Evolutionary conservation across 2,329 filamentous ascomycete genomes (phyloP).

Genomic region (Arthrinium phaeospermum): DNA sequence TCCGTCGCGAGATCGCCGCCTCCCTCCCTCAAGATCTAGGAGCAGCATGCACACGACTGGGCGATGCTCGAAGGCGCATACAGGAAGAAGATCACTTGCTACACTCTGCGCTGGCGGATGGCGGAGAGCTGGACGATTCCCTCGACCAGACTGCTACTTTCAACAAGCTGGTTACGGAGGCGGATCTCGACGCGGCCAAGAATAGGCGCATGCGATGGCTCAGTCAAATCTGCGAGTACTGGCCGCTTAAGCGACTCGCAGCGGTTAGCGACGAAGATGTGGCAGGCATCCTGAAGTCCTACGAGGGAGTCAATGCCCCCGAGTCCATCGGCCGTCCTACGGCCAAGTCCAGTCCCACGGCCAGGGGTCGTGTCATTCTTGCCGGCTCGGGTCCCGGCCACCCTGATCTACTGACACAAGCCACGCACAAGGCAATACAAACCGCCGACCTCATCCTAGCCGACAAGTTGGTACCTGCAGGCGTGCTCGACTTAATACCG

Average conservation of each 20-base stretch:
- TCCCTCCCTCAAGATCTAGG: constrained; percentile 79
- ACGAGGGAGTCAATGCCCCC: constrained; percentile 47
- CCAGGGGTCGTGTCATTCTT: constrained; percentile 76
- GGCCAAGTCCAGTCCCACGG: constrained; percentile 8
- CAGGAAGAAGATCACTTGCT: constrained; percentile 72
- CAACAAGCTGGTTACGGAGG: constrained; percentile 79
- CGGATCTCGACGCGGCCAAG: constrained; percentile 75
- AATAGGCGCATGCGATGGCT: constrained; percentile 90
- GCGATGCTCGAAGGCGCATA: constrained; percentile 72
- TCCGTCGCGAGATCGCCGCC: constrained; percentile 85
- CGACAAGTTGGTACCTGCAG: constrained; percentile 84
- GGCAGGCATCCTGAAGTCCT: constrained; percentile 75
- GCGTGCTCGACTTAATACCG: constrained; percentile 87
- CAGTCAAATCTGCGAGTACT: constrained; percentile 97
- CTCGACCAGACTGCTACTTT: constrained; percentile 80
- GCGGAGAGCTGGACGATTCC: constrained; percentile 61
- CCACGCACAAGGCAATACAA: constrained; percentile 78
- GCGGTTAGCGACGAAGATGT: constrained; percentile 82
- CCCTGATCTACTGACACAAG: constrained; percentile 86
- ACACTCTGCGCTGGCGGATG: constrained; percentile 41
- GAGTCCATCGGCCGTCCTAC: constrained; percentile 29
- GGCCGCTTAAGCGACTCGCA: constrained; percentile 85
- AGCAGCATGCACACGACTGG: constrained; percentile 76
- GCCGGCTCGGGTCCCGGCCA: constrained; percentile 93
- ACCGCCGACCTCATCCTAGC: constrained; percentile 80